Base-by-base conservation (phyloP, 345 rosid genomes). In the Hibiscus syriacus region DNA sequence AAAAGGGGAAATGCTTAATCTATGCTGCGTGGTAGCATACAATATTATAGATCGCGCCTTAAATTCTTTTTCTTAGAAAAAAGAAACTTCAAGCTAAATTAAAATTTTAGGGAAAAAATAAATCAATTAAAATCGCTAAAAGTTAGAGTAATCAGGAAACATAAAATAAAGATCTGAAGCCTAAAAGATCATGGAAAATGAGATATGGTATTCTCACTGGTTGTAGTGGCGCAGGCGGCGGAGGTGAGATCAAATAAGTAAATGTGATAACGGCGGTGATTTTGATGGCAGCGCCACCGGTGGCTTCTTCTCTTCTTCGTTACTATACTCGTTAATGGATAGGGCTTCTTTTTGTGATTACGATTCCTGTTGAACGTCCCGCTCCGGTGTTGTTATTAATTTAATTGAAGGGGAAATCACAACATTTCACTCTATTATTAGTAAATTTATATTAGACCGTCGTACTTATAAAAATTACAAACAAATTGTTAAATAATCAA, bases 161-260 rank as follows among this genome's bases (percentile, higher is more conserved):
- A 43, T 19, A 14, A 26, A 14, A 16, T 26, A 43, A 41, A 25
- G 67, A 63, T 63, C 67, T 45, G 38, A 45, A 43, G 34, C 67
- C 34, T 25, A 26, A 4, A 63, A 9, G 25, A 63, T 63, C 14
- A 48, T 41, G 13, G 22, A 22, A 25, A 63, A 26, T 34, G 38
- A n/a, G 25, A 26, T 16, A 43, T 6, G 25, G 22, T n/a, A 26
- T 43, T 45, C 67, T 63, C 67, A 63, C 67, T 22, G 65, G 65
- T 6, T 20, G 29, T 20, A 7, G 49, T 4, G 48, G 10, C 11
- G 65, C 29, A 20, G 38, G 38, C 12, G 13, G 16, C 13, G 16
- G 6, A 0, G 38, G 17, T 8, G 17, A 25, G 38, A 43, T 63
- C 14, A 29, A 63, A 63, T 43, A 45, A 7, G 16, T 1, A n/a